These are phyloP conservation scores for Salix purpurea DNA, from an alignment of 345 rosid species.

Conservation along the genomic window DNA sequence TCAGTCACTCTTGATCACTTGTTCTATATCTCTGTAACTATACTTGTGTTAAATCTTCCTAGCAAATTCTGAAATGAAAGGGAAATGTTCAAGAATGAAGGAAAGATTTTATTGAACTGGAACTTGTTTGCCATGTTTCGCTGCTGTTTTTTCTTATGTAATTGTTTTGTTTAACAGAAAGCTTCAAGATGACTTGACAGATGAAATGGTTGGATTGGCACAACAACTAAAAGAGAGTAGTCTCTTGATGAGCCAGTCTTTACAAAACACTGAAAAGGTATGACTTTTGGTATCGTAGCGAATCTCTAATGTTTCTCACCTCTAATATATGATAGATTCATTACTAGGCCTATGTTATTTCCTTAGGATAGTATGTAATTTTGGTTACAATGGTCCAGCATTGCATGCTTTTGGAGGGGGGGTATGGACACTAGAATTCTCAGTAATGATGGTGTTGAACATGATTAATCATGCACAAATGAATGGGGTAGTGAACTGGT, in stretches of 20 bases:
- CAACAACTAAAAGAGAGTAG: constrained; percentile 81
- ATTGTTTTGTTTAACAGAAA: constrained; percentile 34
- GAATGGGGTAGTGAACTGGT: not conserved
- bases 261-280: constrained; percentile 78
- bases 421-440: not conserved
- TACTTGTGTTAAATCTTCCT: not conserved
- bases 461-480: not conserved
- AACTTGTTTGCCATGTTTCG: not conserved
- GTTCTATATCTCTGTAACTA: not conserved
- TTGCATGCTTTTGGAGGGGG: not conserved
- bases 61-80: not conserved
- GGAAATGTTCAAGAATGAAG: not conserved
- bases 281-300: not conserved
- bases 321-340: too few relatives aligned
- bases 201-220: constrained; percentile 95
- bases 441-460: not conserved
- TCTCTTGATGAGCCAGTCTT: constrained; percentile 72
- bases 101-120: not conserved
- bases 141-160: not conserved
- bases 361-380: not conserved
- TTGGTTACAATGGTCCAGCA: not conserved
- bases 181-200: constrained; percentile 80
- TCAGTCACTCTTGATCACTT: not conserved
- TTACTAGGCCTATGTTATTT: too few relatives aligned
- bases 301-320: not conserved